Evolutionary conservation across 768 basidiomycete genomes (phyloP).

Genomic region (Coprinopsis strossmayeri): DNA sequence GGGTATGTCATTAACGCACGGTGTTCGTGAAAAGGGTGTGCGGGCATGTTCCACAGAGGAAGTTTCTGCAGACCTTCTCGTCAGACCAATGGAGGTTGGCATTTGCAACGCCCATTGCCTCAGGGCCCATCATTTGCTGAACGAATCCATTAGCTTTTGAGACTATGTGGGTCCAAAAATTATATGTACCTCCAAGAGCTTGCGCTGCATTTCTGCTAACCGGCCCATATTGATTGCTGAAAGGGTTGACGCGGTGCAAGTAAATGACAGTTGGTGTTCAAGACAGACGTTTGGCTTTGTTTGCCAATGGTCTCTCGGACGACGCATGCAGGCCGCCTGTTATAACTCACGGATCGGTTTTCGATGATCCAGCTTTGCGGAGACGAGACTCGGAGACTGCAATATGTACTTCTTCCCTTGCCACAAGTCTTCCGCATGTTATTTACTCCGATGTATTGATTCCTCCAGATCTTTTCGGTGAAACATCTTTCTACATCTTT

Average conservation of each 20-base stretch:
- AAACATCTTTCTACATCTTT: too few relatives aligned
- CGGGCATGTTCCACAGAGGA: conserved; percentile 97
- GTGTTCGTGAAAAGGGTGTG: conserved; percentile 98
- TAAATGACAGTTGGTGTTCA: conserved; percentile 10
- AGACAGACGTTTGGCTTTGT: conserved; percentile 13
- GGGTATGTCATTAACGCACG: conserved; percentile 40
- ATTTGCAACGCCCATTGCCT: conserved; percentile 95
- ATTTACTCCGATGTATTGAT: too few relatives aligned
- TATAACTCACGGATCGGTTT: too few relatives aligned
- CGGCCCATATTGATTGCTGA: conserved; percentile 65
- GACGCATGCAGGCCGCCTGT: too few relatives aligned
- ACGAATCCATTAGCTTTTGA: conserved; percentile 7
- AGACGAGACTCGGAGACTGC: too few relatives aligned
- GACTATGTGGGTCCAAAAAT: too few relatives aligned
- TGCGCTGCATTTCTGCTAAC: conserved; percentile 95
- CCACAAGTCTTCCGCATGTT: too few relatives aligned
- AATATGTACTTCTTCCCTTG: too few relatives aligned
- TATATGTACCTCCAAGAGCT: conserved; percentile 54
- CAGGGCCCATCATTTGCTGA: conserved; percentile 99
- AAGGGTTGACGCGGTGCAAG: neutral
- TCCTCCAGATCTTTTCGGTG: too few relatives aligned
- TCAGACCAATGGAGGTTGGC: conserved; percentile 91
- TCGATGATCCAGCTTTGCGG: too few relatives aligned
- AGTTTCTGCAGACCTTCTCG: conserved; percentile 98
- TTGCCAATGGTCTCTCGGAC: conserved; percentile 10